A percentile compares a stretch with the other conserved stretches of the same genome.
phyloP scores from a whole-genome alignment of 352 stramenopile species.

The Globisporangium camurandrum region DNA sequence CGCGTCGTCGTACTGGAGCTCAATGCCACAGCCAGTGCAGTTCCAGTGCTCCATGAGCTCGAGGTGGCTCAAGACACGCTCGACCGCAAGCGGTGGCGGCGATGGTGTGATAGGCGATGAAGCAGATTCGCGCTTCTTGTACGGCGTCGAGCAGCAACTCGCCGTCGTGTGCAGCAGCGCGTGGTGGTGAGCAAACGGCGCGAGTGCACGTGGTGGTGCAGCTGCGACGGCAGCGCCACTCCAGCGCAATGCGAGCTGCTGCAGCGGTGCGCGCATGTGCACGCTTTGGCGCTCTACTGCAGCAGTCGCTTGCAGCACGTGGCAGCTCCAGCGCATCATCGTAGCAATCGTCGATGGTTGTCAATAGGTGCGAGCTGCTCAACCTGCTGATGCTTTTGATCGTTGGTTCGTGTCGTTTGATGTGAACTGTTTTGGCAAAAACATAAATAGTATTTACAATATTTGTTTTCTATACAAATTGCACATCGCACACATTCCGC shows the following conservation, averaged over 20 bases:
- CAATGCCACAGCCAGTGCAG: conserved; percentile 79
- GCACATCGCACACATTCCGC: too few relatives aligned
- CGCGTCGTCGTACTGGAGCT: conserved; percentile 61
- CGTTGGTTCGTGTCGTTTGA: not conserved
- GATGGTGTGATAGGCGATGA: conserved; percentile 3
- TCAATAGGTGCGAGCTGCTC: too few relatives aligned
- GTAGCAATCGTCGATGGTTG: not conserved
- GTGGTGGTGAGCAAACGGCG: not conserved
- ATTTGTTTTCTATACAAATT: not conserved
- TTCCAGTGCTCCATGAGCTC: conserved; percentile 80
- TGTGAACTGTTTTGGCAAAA: not conserved
- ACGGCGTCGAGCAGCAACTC: conserved; percentile 10
- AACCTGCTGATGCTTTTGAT: not conserved
- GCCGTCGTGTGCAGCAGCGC: conserved; percentile 8
- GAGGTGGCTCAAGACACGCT: conserved; percentile 63
- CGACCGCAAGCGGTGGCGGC: conserved; percentile 26
- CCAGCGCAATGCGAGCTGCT: not conserved
- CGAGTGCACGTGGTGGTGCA: not conserved
- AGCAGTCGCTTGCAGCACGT: conserved; percentile 1
- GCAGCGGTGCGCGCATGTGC: not conserved
- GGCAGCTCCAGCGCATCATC: conserved; percentile 7
- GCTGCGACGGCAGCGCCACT: not conserved
- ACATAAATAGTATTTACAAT: not conserved
- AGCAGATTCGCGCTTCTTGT: conserved; percentile 3
- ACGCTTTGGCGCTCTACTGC: conserved; percentile 1